phyloP scores from a whole-genome alignment of 2,329 filamentous ascomycete genomes.

The Paraphaeosphaeria sporulosa region DNA sequence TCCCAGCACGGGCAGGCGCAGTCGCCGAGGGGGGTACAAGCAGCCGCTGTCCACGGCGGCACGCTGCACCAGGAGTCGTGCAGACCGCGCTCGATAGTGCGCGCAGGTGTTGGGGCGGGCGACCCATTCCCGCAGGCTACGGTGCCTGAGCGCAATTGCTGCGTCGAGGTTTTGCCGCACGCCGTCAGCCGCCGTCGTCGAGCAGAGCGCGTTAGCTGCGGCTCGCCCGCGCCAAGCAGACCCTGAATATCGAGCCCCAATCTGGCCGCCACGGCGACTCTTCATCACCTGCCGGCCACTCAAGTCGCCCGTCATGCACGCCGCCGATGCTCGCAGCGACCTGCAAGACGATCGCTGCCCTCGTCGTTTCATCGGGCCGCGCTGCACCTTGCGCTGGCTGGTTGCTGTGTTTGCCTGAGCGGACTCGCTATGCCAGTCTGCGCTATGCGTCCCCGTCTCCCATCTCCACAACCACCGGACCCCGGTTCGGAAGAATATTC shows the following conservation, averaged over 20 bases:
- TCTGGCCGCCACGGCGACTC: background rate
- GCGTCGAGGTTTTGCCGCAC: constrained; percentile 2
- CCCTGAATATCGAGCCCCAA: constrained; percentile 11
- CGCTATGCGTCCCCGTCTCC: constrained; percentile 12
- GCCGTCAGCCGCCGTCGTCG: constrained; percentile 15
- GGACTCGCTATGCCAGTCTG: constrained; percentile 8
- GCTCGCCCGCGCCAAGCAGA: constrained; percentile 12
- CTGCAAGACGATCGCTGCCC: background rate
- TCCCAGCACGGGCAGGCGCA: background rate
- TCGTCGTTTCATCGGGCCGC: constrained; percentile 8
- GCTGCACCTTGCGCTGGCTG: background rate
- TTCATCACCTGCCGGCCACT: constrained; percentile 2
- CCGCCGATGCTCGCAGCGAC: background rate
- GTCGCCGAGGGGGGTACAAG: constrained; percentile 2
- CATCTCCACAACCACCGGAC: background rate
- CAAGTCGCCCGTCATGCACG: background rate
- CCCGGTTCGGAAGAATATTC: constrained; percentile 7
- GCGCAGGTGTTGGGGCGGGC: background rate
- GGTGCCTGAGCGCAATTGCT: constrained; percentile 3
- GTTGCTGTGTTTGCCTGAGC: constrained; percentile 5
- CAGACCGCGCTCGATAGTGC: background rate
- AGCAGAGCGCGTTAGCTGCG: constrained; percentile 3
- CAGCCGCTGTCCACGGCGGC: background rate
- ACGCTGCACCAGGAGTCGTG: background rate
- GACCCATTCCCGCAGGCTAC: background rate